A percentile compares a stretch with the other conserved stretches of the same genome.
These are phyloP conservation scores for Ogataea haglerorum DNA, from an alignment of 805 yeast genomes.

Conservation along the genomic window DNA sequence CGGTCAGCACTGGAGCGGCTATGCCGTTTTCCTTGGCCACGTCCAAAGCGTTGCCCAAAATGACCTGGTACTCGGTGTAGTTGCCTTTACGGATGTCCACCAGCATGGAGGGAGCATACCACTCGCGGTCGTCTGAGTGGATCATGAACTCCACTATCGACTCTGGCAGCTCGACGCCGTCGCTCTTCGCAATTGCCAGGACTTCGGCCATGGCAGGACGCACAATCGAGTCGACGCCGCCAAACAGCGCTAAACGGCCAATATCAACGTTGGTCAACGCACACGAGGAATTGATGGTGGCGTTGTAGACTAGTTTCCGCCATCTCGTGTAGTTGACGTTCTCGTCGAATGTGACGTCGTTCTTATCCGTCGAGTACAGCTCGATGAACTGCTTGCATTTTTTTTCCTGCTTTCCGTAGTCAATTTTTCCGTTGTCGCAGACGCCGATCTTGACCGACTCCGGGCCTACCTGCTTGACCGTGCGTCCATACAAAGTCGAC, in stretches of 20 bases:
- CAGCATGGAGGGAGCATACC: conserved; percentile 47
- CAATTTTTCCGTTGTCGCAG: conserved; percentile 32
- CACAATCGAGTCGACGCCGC: conserved; percentile 39
- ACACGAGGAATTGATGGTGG: conserved; percentile 44
- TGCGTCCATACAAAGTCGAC: conserved; percentile 30
- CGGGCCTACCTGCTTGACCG: conserved; percentile 33
- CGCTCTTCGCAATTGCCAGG: conserved; percentile 61
- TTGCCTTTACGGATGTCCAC: conserved; percentile 43
- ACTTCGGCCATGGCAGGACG: conserved; percentile 69
- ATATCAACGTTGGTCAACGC: conserved; percentile 40
- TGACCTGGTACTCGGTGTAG: conserved; percentile 41
- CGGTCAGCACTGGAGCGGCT: conserved; percentile 29
- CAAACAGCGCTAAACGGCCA: conserved; percentile 44
- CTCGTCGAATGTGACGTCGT: conserved; percentile 31
- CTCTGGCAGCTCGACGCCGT: conserved; percentile 53
- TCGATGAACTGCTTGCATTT: conserved; percentile 33
- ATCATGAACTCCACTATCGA: conserved; percentile 46
- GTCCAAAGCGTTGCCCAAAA: conserved; percentile 40
- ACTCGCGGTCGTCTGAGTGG: conserved; percentile 46
- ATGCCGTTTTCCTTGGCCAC: conserved; percentile 31
- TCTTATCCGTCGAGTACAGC: conserved; percentile 33
- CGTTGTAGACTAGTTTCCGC: conserved; percentile 47
- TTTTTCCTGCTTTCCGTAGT: conserved; percentile 26
- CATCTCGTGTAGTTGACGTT: conserved; percentile 41
- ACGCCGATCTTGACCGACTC: conserved; percentile 36